These are phyloP conservation scores for Cordyceps fumosorosea DNA, from an alignment of 2,329 filamentous ascomycete species.

Conservation along the genomic window DNA sequence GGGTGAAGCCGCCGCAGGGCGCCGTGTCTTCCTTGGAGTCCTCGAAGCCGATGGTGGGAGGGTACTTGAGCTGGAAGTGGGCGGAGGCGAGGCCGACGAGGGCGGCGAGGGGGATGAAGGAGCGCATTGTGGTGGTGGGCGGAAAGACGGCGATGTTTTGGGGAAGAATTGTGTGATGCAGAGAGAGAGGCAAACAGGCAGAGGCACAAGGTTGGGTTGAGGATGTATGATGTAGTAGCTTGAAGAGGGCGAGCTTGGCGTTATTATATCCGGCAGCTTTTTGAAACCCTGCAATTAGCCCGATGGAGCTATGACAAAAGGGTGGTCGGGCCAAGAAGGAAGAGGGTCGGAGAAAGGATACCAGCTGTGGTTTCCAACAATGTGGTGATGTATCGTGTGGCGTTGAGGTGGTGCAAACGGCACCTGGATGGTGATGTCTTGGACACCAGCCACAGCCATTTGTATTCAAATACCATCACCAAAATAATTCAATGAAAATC, in stretches of 20 bases:
- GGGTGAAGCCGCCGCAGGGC: slow-evolving; percentile 50
- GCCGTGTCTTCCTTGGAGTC: slow-evolving; percentile 36
- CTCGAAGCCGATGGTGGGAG: slow-evolving; percentile 41
- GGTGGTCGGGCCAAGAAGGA: not conserved
- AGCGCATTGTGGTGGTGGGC: slow-evolving; percentile 27
- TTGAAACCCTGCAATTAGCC: not conserved
- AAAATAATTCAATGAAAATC: too few species aligned
- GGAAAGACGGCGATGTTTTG: not conserved
- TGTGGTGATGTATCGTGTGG: not conserved
- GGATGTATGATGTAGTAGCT: not conserved
- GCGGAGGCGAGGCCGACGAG: slow-evolving; percentile 37
- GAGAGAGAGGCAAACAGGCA: not conserved
- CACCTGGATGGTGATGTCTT: not conserved
- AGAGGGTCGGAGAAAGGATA: not conserved
- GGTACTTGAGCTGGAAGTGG: slow-evolving; percentile 48
- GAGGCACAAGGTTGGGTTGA: not conserved
- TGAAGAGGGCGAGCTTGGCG: not conserved
- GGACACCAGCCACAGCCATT: not conserved
- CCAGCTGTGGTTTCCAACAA: not conserved
- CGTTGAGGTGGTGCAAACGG: not conserved
- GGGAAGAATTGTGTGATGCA: slow-evolving; percentile 8
- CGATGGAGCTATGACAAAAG: not conserved
- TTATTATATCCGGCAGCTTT: not conserved
- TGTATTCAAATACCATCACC: not conserved
- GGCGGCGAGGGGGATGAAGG: slow-evolving; percentile 25